Conservation (phyloP, 2,329 filamentous ascomycete species). For the Didymella arachidicola region DNA sequence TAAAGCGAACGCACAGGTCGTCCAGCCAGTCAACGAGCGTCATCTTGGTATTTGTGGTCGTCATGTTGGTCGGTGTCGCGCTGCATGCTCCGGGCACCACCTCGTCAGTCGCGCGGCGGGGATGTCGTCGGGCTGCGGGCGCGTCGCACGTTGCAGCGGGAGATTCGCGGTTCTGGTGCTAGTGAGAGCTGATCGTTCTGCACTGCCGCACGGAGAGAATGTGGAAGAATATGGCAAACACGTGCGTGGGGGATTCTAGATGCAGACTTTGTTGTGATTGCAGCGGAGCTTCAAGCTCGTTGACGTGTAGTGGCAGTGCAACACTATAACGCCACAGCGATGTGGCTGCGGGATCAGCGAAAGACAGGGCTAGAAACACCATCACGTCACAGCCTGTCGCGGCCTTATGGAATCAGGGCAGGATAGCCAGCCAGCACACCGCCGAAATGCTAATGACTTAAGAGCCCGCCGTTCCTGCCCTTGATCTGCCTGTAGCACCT, state of each 20-base stretch:
- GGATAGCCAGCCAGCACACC: constrained; percentile 35
- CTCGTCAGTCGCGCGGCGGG: constrained; percentile 20
- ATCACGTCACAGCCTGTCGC: constrained; percentile 19
- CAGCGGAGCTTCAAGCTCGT: constrained; percentile 11
- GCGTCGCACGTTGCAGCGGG: constrained; percentile 17
- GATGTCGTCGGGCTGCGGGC: constrained; percentile 16
- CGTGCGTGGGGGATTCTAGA: constrained; percentile 10
- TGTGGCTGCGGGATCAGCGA: background rate
- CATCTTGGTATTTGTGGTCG: constrained; percentile 72
- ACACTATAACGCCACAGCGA: constrained; percentile 14
- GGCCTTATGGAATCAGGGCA: constrained; percentile 40
- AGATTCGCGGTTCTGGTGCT: constrained; percentile 11
- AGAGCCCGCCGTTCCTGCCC: constrained; percentile 23
- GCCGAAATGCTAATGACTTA: constrained; percentile 23
- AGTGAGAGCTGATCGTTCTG: constrained; percentile 13
- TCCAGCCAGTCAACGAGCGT: constrained; percentile 95
- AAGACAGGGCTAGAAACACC: constrained; percentile 20
- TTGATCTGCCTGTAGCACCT: constrained; percentile 22
- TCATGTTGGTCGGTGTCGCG: constrained; percentile 59
- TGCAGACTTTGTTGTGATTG: constrained; percentile 2
- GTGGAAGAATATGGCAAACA: constrained; percentile 28
- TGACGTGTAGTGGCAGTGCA: constrained; percentile 11
- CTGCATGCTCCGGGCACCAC: constrained; percentile 64
- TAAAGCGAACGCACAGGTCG: constrained; percentile 96
- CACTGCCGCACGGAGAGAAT: constrained; percentile 43